phyloP scores from a whole-genome alignment of 495 filamentous ascomycete genomes.

The Podospora conica region DNA sequence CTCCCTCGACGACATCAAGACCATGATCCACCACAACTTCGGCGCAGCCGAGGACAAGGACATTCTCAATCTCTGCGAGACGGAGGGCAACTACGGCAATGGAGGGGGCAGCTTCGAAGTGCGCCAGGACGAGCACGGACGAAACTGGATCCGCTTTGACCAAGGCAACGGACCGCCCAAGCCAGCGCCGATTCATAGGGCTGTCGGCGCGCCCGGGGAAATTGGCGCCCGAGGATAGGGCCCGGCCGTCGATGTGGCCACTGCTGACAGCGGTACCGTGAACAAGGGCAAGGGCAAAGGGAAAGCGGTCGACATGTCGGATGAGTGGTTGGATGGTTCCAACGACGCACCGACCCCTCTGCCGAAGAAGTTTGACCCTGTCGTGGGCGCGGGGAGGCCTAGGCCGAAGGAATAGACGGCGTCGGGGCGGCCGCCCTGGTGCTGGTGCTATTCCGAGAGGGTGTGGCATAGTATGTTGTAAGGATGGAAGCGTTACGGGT shows the following conservation, averaged over 20 bases:
- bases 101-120: slow-evolving; percentile 80
- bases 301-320: neutral
- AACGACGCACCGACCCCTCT: too few relatives aligned
- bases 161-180: slow-evolving; percentile 33
- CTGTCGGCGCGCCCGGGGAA: slow-evolving; percentile 48
- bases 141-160: slow-evolving; percentile 58
- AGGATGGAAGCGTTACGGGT: neutral
- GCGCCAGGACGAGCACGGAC: slow-evolving; percentile 38
- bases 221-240: slow-evolving; percentile 36
- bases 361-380: neutral
- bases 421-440: too few relatives aligned
- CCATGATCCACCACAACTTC: slow-evolving; percentile 57
- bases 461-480: neutral
- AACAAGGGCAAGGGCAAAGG: too few relatives aligned
- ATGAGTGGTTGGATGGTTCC: too few relatives aligned
- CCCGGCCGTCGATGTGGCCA: too few relatives aligned
- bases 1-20: slow-evolving; percentile 57
- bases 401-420: neutral
- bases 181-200: slow-evolving; percentile 25
- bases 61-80: slow-evolving; percentile 85
- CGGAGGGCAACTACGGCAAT: slow-evolving; percentile 78
- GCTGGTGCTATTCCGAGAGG: too few relatives aligned
- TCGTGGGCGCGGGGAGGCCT: neutral
- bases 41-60: slow-evolving; percentile 63
- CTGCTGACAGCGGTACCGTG: too few relatives aligned